Conservation (phyloP, 2,329 filamentous ascomycete species). For the Anisogramma anomala region DNA sequence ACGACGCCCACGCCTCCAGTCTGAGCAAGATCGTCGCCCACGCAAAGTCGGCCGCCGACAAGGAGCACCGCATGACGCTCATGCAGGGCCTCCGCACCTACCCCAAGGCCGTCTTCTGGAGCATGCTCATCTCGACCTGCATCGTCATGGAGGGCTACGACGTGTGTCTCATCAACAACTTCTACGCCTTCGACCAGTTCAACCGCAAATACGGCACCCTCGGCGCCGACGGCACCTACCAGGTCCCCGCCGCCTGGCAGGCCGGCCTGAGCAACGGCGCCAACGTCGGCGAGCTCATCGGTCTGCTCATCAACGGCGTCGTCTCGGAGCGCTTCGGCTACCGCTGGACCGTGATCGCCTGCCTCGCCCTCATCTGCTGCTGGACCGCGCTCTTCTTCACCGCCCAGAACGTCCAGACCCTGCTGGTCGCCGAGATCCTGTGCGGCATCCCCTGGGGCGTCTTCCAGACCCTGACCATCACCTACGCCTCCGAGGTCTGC, state of each 20-base stretch:
- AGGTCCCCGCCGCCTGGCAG: constrained; percentile 27
- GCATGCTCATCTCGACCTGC: constrained; percentile 75
- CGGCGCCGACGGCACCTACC: constrained; percentile 17
- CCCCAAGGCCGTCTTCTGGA: constrained; percentile 78
- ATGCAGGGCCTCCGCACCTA: constrained; percentile 69
- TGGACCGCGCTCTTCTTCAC: constrained; percentile 57
- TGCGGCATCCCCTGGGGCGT: constrained; percentile 53
- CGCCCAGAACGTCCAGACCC: constrained; percentile 44
- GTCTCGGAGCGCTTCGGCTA: constrained; percentile 58
- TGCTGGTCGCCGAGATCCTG: constrained; percentile 50
- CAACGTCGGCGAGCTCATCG: constrained; percentile 53
- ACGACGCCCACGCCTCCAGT: constrained; percentile 16
- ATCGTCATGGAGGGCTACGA: constrained; percentile 91
- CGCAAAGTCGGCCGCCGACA: constrained; percentile 41
- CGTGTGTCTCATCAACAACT: constrained; percentile 69
- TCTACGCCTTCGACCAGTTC: constrained; percentile 34
- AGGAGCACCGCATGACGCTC: constrained; percentile 60
- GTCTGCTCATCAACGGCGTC: constrained; percentile 54
- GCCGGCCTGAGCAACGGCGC: constrained; percentile 32
- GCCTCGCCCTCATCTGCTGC: constrained; percentile 39
- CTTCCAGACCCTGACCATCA: constrained; percentile 46
- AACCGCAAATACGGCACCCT: constrained; percentile 20
- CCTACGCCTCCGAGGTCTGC: constrained; percentile 62
- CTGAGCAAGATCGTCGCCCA: constrained; percentile 30
- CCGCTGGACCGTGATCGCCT: constrained; percentile 50